Conservation (phyloP, 169 alveolate species). For the Cryptosporidium parvum region DNA sequence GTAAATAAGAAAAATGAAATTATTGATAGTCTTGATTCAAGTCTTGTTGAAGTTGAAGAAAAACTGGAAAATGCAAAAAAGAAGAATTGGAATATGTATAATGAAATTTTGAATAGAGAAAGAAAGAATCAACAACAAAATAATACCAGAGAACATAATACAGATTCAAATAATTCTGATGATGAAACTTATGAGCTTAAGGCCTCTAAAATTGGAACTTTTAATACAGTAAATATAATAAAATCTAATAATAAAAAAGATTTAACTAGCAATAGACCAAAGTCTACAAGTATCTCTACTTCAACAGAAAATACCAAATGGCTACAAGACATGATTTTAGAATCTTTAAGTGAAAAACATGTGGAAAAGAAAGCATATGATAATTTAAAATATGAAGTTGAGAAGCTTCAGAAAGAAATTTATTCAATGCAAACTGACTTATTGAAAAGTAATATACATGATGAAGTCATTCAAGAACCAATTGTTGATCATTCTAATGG, state of each 20-base stretch:
- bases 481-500: constrained; percentile 11
- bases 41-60: constrained; percentile 60
- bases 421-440: constrained; percentile 71
- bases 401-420: constrained; percentile 65
- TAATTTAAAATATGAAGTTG: constrained; percentile 46
- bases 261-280: constrained; percentile 11
- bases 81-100: constrained; percentile 62
- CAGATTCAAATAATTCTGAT: not conserved
- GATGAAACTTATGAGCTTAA: not conserved
- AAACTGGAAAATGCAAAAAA: constrained; percentile 45
- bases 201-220: constrained; percentile 45
- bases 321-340: constrained; percentile 30
- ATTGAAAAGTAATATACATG: not conserved
- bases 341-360: constrained; percentile 49
- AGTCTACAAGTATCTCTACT: constrained; percentile 33
- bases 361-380: constrained; percentile 50
- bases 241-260: not conserved
- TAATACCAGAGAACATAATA: not conserved
- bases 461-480: constrained; percentile 2
- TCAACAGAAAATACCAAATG: constrained; percentile 30
- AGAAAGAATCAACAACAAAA: not conserved
- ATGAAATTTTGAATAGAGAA: constrained; percentile 57
- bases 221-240: constrained; percentile 56
- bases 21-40: constrained; percentile 60
- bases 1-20: constrained; percentile 60